Percentiles rank a stretch among this genome's conserved stretches.
phyloP scores from a whole-genome alignment of 495 filamentous ascomycete species.

The Aspergillus saccharolyticus region DNA sequence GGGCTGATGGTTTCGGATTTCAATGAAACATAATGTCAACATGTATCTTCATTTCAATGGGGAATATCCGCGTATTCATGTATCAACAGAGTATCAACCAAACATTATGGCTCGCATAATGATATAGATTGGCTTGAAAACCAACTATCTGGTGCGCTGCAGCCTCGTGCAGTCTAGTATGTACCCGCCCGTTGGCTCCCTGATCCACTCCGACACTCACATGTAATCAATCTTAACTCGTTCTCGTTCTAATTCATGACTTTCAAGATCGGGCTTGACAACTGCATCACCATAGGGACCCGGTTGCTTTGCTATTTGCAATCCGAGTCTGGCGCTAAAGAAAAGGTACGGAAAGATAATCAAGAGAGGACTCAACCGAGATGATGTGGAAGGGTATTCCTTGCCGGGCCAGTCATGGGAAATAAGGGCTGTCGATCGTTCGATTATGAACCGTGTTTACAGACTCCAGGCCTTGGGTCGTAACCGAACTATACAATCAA shows the following conservation, averaged over 20 bases:
- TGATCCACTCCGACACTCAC: constrained; percentile 4
- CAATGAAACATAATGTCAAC: constrained; percentile 2
- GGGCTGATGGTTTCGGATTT: not conserved
- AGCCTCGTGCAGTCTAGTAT: not conserved
- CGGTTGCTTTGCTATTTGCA: not conserved
- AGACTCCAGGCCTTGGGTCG: not conserved
- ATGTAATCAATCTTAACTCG: not conserved
- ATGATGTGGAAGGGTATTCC: no score
- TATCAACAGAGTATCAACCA: not conserved
- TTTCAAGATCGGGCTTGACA: not conserved
- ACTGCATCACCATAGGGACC: not conserved
- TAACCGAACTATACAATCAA: constrained; percentile 24
- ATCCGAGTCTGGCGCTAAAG: not conserved
- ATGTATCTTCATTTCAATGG: constrained; percentile 5
- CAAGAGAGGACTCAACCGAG: not conserved
- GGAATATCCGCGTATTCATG: not conserved
- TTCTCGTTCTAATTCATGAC: constrained; percentile 1
- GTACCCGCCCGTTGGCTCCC: not conserved
- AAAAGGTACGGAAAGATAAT: not conserved
- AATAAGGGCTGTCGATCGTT: not conserved
- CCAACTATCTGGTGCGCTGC: constrained; percentile 1
- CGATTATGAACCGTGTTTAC: not conserved
- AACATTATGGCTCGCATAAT: not conserved
- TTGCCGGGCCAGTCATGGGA: not conserved
- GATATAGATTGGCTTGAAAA: not conserved